Conservation (phyloP, 257 asterid genomes). For the Penstemon newberryi region DNA sequence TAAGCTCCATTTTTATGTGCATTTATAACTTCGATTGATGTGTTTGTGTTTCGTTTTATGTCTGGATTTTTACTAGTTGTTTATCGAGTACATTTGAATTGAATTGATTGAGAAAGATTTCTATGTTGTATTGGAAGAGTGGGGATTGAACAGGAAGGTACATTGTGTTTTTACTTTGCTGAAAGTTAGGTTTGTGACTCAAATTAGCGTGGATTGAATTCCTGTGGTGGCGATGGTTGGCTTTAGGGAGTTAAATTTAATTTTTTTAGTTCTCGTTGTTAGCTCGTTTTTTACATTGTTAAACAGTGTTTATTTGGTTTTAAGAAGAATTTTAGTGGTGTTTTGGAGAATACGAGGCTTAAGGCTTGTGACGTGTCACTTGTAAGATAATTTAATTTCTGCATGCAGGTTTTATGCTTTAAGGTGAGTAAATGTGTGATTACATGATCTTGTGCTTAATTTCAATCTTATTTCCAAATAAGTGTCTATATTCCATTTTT, state of each 20-base stretch:
- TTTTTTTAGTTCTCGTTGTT: slow-evolving; percentile 9
- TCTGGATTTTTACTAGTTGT: neutral
- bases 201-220: slow-evolving; percentile 9
- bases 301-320: no score
- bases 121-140: neutral
- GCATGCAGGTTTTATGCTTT: no score
- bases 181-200: slow-evolving; percentile 12
- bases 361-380: no score
- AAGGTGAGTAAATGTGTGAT: neutral
- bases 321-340: no score
- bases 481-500: neutral
- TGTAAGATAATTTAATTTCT: no score
- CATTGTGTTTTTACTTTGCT: slow-evolving; percentile 34
- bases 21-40: slow-evolving; percentile 28
- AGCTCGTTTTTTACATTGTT: neutral
- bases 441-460: neutral
- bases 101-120: slow-evolving; percentile 13
- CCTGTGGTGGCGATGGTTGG: slow-evolving; percentile 14
- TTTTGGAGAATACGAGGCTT: no score
- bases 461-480: slow-evolving; percentile 1
- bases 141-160: slow-evolving; percentile 32
- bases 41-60: neutral
- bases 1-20: slow-evolving; percentile 22
- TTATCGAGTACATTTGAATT: slow-evolving; percentile 19
- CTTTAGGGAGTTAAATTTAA: slow-evolving; percentile 10